Conservation (phyloP, 306 rosid species). For the Begonia fuchsioides region DNA sequence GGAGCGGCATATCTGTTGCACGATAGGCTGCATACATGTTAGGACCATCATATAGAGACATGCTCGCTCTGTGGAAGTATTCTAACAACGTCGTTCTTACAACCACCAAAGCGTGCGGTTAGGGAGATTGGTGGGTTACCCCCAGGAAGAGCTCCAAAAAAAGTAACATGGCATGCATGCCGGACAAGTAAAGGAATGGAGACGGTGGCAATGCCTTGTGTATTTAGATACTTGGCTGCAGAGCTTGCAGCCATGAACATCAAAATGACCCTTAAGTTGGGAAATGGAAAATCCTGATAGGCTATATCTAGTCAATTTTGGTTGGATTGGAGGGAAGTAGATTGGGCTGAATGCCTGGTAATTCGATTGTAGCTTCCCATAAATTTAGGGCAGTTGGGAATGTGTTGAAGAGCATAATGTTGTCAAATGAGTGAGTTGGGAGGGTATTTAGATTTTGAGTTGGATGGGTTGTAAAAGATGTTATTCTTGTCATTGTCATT, state of each 20-base stretch:
- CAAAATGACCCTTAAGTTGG: constrained; percentile 59
- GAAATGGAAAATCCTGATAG: constrained; percentile 8
- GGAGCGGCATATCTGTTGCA: constrained; percentile 87
- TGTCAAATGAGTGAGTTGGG: too few species aligned
- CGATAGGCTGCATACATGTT: constrained; percentile 83
- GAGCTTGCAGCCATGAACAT: constrained; percentile 96
- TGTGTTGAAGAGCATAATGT: too few species aligned
- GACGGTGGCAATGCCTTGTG: constrained; percentile 86
- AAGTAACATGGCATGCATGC: constrained; percentile 58
- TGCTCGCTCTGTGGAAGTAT: constrained; percentile 78
- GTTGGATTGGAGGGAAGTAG: too few species aligned
- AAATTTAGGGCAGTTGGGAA: too few species aligned
- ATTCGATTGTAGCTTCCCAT: too few species aligned
- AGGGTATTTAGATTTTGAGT: too few species aligned
- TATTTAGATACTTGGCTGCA: constrained; percentile 78
- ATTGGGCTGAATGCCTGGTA: too few species aligned
- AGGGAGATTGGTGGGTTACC: constrained; percentile 54
- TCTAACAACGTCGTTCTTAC: constrained; percentile 43
- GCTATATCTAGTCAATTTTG: too few species aligned
- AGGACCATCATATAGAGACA: constrained; percentile 80
- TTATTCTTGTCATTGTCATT: too few species aligned
- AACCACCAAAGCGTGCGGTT: constrained; percentile 30
- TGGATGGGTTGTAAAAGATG: too few species aligned
- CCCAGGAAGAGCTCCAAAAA: constrained; percentile 37
- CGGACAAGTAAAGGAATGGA: constrained; percentile 79